Conservation (phyloP, 176 grass and related monocot species). For the Triticum urartu region DNA sequence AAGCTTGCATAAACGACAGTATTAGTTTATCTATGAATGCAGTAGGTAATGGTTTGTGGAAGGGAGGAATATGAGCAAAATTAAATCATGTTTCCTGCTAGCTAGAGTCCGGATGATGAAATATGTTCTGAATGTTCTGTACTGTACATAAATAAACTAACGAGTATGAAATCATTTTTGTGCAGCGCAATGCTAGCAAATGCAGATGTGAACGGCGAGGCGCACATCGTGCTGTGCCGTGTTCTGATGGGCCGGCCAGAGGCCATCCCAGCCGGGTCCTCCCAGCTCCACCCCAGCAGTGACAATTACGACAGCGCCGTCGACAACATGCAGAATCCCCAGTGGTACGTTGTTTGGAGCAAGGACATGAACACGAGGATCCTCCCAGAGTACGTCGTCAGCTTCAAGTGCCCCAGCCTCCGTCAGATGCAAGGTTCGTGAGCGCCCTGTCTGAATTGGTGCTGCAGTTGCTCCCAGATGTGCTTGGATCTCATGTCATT, state of each 20-base stretch:
- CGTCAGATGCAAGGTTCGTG: slow-evolving; percentile 18
- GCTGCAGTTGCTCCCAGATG: background rate
- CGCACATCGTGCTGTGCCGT: slow-evolving; percentile 77
- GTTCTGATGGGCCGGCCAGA: slow-evolving; percentile 72
- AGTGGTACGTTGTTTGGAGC: slow-evolving; percentile 81
- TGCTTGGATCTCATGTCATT: background rate
- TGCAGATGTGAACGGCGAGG: slow-evolving; percentile 56
- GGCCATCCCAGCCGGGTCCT: slow-evolving; percentile 45
- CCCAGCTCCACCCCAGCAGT: slow-evolving; percentile 60
- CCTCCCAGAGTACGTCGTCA: slow-evolving; percentile 76
- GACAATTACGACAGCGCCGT: slow-evolving; percentile 62
- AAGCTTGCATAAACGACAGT: background rate
- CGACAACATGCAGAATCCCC: slow-evolving; percentile 56
- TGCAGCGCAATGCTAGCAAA: slow-evolving; percentile 57
- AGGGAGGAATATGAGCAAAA: background rate
- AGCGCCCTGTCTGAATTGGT: background rate
- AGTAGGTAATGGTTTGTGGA: background rate
- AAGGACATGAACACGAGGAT: slow-evolving; percentile 79
- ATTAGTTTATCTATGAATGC: background rate
- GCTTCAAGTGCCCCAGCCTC: slow-evolving; percentile 57
- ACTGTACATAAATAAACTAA: background rate
- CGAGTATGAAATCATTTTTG: background rate
- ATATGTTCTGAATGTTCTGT: background rate
- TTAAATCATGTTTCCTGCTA: background rate
- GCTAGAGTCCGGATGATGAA: background rate